A percentile compares a stretch with the other conserved stretches of the same genome.
Evolutionary conservation across 2,329 filamentous ascomycete species (phyloP).

Genomic region (Teratosphaeria nubilosa): DNA sequence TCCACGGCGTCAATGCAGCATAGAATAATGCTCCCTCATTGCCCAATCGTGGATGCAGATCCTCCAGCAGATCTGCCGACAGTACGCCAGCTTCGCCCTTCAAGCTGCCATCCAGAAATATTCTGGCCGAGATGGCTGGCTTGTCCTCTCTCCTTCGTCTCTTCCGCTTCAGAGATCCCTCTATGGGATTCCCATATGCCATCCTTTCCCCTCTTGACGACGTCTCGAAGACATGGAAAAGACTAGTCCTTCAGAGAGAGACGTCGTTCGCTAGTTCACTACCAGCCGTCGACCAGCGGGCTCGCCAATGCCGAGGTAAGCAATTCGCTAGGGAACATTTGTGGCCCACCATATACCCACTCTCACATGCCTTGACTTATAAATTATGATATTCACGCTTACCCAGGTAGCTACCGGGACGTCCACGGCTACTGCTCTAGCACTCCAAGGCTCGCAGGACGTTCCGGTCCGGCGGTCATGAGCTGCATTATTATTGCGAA

Average conservation of each 20-base stretch:
- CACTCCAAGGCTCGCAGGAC: background rate
- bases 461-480: background rate
- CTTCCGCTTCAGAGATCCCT: constrained; percentile 42
- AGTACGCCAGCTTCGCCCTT: constrained; percentile 77
- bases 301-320: background rate
- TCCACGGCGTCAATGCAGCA: constrained; percentile 66
- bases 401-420: background rate
- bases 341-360: background rate
- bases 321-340: background rate
- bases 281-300: background rate
- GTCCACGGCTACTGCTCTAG: background rate
- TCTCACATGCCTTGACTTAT: background rate
- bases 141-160: constrained; percentile 50
- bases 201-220: constrained; percentile 19
- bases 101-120: constrained; percentile 76
- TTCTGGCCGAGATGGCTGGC: constrained; percentile 63
- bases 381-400: background rate
- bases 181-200: constrained; percentile 33
- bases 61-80: constrained; percentile 73
- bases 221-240: background rate
- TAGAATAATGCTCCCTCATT: constrained; percentile 36
- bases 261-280: background rate
- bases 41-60: constrained; percentile 54
- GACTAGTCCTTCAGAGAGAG: background rate
- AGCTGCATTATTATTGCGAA: background rate